Base-by-base conservation (phyloP, 2,329 filamentous ascomycete species). In the Podosphaera xanthii region DNA sequence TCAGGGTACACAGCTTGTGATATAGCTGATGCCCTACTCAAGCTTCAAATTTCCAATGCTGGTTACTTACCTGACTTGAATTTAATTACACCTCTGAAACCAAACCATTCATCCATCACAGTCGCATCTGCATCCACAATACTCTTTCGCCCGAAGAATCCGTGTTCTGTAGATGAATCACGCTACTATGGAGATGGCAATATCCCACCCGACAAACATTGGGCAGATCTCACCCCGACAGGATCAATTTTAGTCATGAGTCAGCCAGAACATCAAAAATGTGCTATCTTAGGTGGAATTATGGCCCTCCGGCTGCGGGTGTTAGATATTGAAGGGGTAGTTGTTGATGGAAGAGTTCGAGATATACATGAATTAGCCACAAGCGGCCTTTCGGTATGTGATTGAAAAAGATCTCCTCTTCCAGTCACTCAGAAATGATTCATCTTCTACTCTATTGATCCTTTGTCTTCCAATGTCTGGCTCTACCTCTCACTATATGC, bases 251-350 rank as follows among this genome's bases (percentile, higher is more conserved):
- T 82, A 3, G 72, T 89, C 3, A 75, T 88, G 60, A 77, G 79
- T 61, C 84, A 88, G 65, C 82, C 84, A 0, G 66, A 72, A 0
- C 75, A 74, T 0, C 83, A 87, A 67, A 76, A 75, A 58, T 87
- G 85, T 69, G 85, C 85, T 4, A 76, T 86, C 6, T 76, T 86
- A 4, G 86, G 86, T n/a, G 85, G 85, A 22, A 86, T 89, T 63
- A 85, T 88, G 77, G 85, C 83, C 4, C 72, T 78, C 36, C 75
- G 85, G 30, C 84, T 88, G 77, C 80, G 81, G 65, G 68, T 76
- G 12, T 73, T 82, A 9, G 77, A 78, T 12, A 78, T 78, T 22
- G 73, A 74, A 63, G 83, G 76, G 2, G 76, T 84, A 9, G 71
- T 88, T n/a, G 81, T 87, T 6, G 76, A 80, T 63, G 85, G 85